Evolutionary conservation across 1,284 basidiomycete species (phyloP), one percentile per base, ranked within the genome.

Genomic region (Heterobasidion annosum): DNA sequence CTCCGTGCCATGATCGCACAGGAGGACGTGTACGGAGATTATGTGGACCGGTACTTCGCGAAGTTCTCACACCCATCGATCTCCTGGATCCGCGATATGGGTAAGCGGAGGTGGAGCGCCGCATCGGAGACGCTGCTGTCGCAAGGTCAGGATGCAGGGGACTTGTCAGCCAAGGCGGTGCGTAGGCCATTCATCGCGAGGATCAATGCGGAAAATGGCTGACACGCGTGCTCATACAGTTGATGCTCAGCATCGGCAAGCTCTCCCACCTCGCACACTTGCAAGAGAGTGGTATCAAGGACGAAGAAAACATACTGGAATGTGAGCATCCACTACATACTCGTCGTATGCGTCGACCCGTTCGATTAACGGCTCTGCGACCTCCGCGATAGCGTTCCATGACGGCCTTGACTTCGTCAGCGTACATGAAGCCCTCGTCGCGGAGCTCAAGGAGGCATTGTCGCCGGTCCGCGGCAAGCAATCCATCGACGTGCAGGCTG

Each of bases 221-320:
- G 54, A 62, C 52, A 40, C 34, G n/a, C 6, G 34, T 4, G 6
- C 52, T 55, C 16, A 35, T 19, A 42, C 64, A 97, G 91, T 74
- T 96, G 50, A 87, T 94, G 77, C 79, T 96, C 54, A 95, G 93
- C 63, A 82, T 99, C 34, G 89, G 89, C 46, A 98, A 98, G 70
- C 79, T 99, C 6, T 77, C 89, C 0, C 83, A 91, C 56, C 75
- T 98, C 8, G 89, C 91, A 7, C 81, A 88, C 56, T 66, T 86
- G 56, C 82, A 86, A 58, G 82, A 89, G 53, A 78, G 81, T 43
- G 73, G 70, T 32, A 66, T 66, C 6, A 33, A 66, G 1, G 59
- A 72, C 25, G 77, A 82, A 49, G 77, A 82, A 48, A 61, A 65
- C 25, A 66, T 73, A 44, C 67, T 85, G n/a, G 79, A 85, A 62